A percentile compares a stretch with the other conserved stretches of the same genome.
phyloP scores from a whole-genome alignment of 2,329 filamentous ascomycete genomes.

The Colletotrichum eleusines region DNA sequence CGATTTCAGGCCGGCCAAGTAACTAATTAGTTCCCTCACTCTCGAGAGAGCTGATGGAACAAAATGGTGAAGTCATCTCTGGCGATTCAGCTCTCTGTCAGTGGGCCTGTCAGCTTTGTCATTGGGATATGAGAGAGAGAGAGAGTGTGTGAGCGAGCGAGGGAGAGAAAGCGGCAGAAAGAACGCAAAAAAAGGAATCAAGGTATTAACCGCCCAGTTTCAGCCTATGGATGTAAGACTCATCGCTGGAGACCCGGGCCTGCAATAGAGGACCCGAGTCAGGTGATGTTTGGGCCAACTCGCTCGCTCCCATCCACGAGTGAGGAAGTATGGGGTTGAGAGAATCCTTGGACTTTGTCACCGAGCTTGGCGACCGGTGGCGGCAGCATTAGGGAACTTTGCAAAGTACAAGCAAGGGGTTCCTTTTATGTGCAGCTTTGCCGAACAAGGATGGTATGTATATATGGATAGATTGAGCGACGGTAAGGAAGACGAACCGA shows the following conservation, averaged over 20 bases:
- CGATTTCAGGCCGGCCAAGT: not conserved
- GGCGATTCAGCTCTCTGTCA: not conserved
- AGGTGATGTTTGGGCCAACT: not conserved
- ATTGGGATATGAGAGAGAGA: not conserved
- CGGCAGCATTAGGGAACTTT: not conserved
- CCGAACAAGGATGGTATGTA: no score
- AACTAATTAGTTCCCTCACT: no score
- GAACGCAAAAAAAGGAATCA: conserved; percentile 15
- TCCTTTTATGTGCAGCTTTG: not conserved
- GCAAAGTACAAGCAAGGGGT: not conserved
- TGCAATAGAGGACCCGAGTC: not conserved
- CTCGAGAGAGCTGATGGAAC: conserved; percentile 24
- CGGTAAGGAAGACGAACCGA: conserved; percentile 2
- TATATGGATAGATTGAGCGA: conserved; percentile 4
- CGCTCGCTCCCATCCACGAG: no score
- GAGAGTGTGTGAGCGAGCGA: not conserved
- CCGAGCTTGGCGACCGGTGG: not conserved
- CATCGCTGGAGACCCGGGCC: conserved; percentile 8
- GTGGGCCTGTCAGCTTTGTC: not conserved
- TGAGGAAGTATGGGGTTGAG: not conserved
- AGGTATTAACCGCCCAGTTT: conserved; percentile 34
- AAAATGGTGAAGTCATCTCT: conserved; percentile 8
- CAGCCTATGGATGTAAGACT: conserved; percentile 28
- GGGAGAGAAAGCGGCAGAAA: not conserved
- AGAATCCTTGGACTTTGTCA: not conserved